Evolutionary conservation across 1,139 yeast species (phyloP).

Genomic region (Protomyces arabidopsidicola): DNA sequence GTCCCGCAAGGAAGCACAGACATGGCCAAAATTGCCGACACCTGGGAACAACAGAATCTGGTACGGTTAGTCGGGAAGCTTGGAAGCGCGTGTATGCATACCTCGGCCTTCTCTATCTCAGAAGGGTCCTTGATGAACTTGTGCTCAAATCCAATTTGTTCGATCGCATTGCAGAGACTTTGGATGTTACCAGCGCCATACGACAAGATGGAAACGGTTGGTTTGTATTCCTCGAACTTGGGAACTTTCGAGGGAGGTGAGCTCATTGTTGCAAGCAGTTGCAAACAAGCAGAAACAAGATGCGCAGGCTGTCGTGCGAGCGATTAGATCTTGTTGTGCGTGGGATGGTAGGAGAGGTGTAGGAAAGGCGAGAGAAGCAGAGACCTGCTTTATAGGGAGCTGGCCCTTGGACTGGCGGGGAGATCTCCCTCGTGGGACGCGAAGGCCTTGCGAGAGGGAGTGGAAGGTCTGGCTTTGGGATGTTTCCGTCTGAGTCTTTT

Average conservation of each 20-base stretch:
- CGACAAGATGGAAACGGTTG: conserved; percentile 52
- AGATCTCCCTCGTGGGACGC: too few relatives aligned
- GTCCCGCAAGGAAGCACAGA: conserved; percentile 61
- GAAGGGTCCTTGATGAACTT: conserved; percentile 40
- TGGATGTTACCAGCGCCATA: conserved; percentile 94
- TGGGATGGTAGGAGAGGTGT: too few relatives aligned
- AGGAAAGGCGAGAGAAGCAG: too few relatives aligned
- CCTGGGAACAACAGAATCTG: conserved; percentile 72
- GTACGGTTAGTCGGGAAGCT: background rate
- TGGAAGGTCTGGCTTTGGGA: too few relatives aligned
- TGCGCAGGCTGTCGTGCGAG: background rate
- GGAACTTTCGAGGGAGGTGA: conserved; percentile 20
- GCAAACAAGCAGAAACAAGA: background rate
- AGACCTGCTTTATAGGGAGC: too few relatives aligned
- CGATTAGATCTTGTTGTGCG: background rate
- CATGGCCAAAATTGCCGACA: conserved; percentile 94
- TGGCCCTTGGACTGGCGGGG: too few relatives aligned
- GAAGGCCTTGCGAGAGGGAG: too few relatives aligned
- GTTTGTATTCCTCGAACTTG: conserved; percentile 24
- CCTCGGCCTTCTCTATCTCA: conserved; percentile 36
- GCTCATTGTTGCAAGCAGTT: background rate
- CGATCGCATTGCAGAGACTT: conserved; percentile 81
- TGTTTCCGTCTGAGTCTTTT: too few relatives aligned
- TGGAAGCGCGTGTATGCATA: background rate
- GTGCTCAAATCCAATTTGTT: conserved; percentile 63